A percentile compares a stretch with the other conserved stretches of the same genome.
Evolutionary conservation across 495 filamentous ascomycete species (phyloP).

Genomic region (Peziza echinospora): DNA sequence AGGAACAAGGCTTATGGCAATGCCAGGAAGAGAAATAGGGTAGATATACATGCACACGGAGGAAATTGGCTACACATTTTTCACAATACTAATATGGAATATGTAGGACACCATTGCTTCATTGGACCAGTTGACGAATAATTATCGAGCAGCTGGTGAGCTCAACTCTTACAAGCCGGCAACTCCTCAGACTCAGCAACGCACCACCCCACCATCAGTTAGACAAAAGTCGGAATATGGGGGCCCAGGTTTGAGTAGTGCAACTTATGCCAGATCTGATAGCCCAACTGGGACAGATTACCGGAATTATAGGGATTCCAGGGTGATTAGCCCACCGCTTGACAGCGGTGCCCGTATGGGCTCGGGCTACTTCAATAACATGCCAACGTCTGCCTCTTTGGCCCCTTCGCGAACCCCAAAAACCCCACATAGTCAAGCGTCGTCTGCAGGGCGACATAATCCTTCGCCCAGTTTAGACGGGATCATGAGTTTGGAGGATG

Average conservation of each 20-base stretch:
- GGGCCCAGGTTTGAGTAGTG: conserved; percentile 8
- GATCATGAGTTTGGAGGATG: conserved; percentile 18
- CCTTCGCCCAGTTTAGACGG: conserved; percentile 18
- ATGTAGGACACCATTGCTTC: conserved; percentile 47
- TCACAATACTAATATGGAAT: no score
- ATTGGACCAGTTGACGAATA: conserved; percentile 29
- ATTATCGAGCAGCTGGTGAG: conserved; percentile 1
- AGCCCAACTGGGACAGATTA: conserved; percentile 17
- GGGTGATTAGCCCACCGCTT: conserved; percentile 15
- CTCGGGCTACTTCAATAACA: conserved; percentile 6
- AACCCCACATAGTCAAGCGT: conserved; percentile 10
- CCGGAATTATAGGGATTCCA: conserved; percentile 5
- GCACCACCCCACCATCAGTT: conserved; percentile 34
- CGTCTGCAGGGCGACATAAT: conserved; percentile 6
- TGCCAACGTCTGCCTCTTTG: conserved; percentile 6
- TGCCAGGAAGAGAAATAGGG: conserved; percentile 68
- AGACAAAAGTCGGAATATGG: conserved; percentile 58
- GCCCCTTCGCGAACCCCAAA: conserved; percentile 9
- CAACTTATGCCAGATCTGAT: conserved; percentile 13
- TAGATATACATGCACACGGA: conserved; percentile 27
- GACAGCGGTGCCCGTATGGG: conserved; percentile 11
- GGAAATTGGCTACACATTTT: conserved; percentile 3
- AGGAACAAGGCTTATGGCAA: conserved; percentile 65
- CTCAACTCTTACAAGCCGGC: conserved; percentile 12
- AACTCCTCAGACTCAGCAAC: conserved; percentile 15